phyloP scores from a whole-genome alignment of 2,329 filamentous ascomycete species.

The Colletotrichum endophyticum region DNA sequence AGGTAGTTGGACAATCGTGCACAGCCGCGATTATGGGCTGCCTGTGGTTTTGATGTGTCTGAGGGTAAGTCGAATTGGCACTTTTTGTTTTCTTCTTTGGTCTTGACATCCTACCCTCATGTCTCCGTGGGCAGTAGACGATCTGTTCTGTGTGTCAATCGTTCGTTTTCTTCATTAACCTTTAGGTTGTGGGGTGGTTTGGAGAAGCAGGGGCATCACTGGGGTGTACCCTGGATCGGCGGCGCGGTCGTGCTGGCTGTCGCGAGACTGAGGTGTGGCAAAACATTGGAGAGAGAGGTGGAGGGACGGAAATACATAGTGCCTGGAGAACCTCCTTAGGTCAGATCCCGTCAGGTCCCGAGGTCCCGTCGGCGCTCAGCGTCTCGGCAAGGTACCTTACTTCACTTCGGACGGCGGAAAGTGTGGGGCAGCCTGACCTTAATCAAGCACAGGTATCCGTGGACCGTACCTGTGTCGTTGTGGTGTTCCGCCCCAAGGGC shows the following conservation, averaged over 20 bases:
- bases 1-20: background rate
- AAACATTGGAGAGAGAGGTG: background rate
- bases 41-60: background rate
- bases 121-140: background rate
- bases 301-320: background rate
- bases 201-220: background rate
- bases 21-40: background rate
- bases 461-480: too few species aligned
- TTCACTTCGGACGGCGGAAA: background rate
- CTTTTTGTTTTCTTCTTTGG: background rate
- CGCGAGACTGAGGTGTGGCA: background rate
- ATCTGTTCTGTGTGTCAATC: background rate
- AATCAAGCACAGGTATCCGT: background rate
- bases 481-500: background rate
- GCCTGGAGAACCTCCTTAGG: background rate
- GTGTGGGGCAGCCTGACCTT: background rate
- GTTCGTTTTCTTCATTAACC: background rate
- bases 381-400: too few species aligned
- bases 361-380: background rate
- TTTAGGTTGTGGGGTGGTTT: background rate
- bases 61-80: background rate
- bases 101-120: background rate
- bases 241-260: constrained; percentile 10
- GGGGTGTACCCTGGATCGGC: constrained; percentile 11
- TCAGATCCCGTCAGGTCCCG: background rate